Conservation (phyloP, 306 rosid species). For the Quercus aquifolioides region DNA sequence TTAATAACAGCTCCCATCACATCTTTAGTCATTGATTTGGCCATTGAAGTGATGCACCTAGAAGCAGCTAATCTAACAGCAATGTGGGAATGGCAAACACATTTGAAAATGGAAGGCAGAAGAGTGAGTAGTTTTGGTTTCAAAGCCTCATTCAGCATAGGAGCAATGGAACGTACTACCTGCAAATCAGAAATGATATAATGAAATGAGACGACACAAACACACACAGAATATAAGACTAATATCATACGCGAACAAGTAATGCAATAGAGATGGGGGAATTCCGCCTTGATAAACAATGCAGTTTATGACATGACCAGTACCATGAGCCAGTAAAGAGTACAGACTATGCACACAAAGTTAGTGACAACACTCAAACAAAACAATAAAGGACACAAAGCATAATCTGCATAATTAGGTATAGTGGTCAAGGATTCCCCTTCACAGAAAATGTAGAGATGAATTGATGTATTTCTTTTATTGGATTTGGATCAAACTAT, state of each 20-base stretch:
- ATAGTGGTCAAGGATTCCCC: no score
- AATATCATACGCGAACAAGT: neutral
- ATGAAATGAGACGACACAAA: neutral
- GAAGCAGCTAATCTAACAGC: conserved; percentile 98
- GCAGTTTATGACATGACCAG: neutral
- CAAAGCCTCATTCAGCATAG: conserved; percentile 64
- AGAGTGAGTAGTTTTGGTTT: conserved; percentile 83
- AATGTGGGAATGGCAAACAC: conserved; percentile 75
- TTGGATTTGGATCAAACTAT: neutral
- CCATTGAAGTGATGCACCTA: conserved; percentile 96
- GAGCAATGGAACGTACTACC: conserved; percentile 88
- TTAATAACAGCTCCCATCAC: conserved; percentile 86
- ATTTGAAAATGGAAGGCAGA: conserved; percentile 81
- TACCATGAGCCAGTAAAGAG: neutral
- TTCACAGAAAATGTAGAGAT: no score
- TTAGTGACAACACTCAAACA: neutral
- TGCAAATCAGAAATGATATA: conserved; percentile 22
- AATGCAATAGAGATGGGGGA: neutral
- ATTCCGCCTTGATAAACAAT: neutral
- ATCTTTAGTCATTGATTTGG: conserved; percentile 72
- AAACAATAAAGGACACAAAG: neutral
- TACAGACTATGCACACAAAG: neutral
- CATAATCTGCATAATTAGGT: neutral
- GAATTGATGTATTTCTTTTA: neutral
- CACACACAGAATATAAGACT: neutral